These are phyloP conservation scores for Neoscytalidium dimidiatum DNA, from an alignment of 2,329 filamentous ascomycete species.

Conservation along the genomic window DNA sequence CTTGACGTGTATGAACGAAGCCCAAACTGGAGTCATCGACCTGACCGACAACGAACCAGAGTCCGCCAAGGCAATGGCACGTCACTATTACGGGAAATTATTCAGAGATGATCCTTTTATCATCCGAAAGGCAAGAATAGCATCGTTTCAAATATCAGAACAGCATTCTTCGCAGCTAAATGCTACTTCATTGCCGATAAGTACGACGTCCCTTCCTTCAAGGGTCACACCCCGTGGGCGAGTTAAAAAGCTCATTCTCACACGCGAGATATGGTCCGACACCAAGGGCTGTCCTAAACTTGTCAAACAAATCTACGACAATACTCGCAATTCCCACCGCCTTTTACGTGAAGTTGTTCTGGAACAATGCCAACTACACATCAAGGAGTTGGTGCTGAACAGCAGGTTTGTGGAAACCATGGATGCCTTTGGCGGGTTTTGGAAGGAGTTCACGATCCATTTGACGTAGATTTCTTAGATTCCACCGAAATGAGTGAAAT, in stretches of 20 bases:
- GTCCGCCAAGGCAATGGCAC: not conserved
- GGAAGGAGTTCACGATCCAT: conserved; percentile 21
- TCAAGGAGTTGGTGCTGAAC: not conserved
- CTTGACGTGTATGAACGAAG: not conserved
- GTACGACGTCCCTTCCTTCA: not conserved
- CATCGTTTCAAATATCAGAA: not conserved
- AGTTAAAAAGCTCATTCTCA: not conserved
- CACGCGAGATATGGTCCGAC: no score
- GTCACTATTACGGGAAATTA: not conserved
- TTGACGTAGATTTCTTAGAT: not conserved
- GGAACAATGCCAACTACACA: not conserved
- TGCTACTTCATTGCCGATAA: not conserved
- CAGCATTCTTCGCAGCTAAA: not conserved
- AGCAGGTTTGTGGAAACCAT: not conserved
- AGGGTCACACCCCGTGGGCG: not conserved
- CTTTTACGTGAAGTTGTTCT: conserved; percentile 41
- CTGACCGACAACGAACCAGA: not conserved
- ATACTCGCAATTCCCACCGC: conserved; percentile 41
- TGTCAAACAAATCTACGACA: conserved; percentile 41
- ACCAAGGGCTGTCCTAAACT: conserved; percentile 33
- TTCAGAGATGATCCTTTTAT: not conserved
- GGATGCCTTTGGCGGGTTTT: not conserved
- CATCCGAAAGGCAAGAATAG: not conserved
- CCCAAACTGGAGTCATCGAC: not conserved
- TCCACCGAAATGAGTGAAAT: not conserved